Conservation (phyloP, 2,329 filamentous ascomycete species). For the Talaromyces atroroseus region DNA sequence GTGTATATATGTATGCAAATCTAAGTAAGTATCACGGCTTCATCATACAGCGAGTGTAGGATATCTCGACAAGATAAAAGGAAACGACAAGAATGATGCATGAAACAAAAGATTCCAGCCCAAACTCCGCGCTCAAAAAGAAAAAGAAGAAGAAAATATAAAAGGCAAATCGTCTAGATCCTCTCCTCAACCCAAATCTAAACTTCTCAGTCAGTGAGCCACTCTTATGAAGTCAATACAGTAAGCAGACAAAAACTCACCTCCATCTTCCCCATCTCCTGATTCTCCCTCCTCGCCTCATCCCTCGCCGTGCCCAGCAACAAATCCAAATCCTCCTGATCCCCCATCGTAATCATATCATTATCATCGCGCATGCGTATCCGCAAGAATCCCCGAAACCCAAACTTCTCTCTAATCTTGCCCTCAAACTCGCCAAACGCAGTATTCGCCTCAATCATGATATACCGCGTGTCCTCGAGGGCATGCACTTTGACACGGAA, state of each 20-base stretch:
- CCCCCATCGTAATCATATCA: constrained; percentile 95
- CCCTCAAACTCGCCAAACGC: constrained; percentile 73
- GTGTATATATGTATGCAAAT: background rate
- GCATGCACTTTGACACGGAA: constrained; percentile 88
- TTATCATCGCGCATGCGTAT: constrained; percentile 90
- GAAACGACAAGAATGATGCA: background rate
- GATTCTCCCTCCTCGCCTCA: constrained; percentile 64
- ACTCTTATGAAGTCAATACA: background rate
- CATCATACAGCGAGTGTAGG: background rate
- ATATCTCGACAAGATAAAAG: too few relatives aligned
- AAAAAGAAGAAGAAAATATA: background rate
- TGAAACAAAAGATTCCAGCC: constrained; percentile 3
- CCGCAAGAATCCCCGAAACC: constrained; percentile 54
- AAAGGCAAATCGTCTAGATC: background rate
- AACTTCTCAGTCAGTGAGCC: background rate
- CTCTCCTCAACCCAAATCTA: constrained; percentile 20
- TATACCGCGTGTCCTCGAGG: constrained; percentile 80
- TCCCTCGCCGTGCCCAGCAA: constrained; percentile 65
- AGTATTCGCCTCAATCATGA: constrained; percentile 71
- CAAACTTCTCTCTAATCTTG: constrained; percentile 82
- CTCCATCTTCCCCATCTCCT: constrained; percentile 91
- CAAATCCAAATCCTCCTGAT: constrained; percentile 94
- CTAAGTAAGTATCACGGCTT: too few relatives aligned
- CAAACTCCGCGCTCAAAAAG: constrained; percentile 10
- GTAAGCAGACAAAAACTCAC: constrained; percentile 50